Evolutionary conservation across 768 basidiomycete genomes (phyloP).

Genomic region (Termitomyces sp.): DNA sequence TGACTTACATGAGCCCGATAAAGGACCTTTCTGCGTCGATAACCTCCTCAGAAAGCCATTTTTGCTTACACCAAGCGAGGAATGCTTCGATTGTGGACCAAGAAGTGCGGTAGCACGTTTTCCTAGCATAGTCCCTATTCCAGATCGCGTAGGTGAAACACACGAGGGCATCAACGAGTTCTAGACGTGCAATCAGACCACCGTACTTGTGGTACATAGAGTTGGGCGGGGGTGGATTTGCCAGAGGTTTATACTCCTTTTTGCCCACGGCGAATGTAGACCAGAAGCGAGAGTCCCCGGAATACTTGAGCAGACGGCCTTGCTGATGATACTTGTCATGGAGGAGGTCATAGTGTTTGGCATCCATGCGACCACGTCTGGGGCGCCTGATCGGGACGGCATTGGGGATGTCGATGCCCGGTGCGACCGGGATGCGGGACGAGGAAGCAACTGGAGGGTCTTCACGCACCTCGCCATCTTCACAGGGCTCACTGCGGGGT

Average conservation of each 20-base stretch:
- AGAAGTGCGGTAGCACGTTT: constrained; percentile 49
- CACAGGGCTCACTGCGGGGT: constrained; percentile 38
- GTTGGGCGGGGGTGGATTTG: constrained; percentile 55
- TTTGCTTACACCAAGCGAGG: constrained; percentile 65
- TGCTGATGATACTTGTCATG: constrained; percentile 66
- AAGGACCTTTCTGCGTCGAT: constrained; percentile 58
- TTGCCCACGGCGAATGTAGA: constrained; percentile 63
- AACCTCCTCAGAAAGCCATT: constrained; percentile 53
- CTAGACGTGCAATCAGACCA: constrained; percentile 69
- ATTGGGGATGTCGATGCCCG: constrained; percentile 22
- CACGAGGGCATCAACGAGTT: constrained; percentile 75
- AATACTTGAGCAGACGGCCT: constrained; percentile 77
- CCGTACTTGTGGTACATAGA: constrained; percentile 74
- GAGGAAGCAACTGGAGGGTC: constrained; percentile 27
- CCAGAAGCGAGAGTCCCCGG: constrained; percentile 74
- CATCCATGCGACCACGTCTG: constrained; percentile 48
- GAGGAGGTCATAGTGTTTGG: constrained; percentile 48
- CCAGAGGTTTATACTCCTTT: constrained; percentile 58
- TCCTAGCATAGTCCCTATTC: constrained; percentile 62
- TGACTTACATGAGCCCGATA: constrained; percentile 72
- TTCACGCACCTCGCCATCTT: constrained; percentile 51
- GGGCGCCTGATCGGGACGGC: constrained; percentile 62
- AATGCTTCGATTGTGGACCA: constrained; percentile 70
- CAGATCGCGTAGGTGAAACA: constrained; percentile 83
- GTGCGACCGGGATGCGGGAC: constrained; percentile 17